Evolutionary conservation across 345 rosid genomes (phyloP), one percentile per base, ranked within the genome.

Genomic region (Luvunga scandens): DNA sequence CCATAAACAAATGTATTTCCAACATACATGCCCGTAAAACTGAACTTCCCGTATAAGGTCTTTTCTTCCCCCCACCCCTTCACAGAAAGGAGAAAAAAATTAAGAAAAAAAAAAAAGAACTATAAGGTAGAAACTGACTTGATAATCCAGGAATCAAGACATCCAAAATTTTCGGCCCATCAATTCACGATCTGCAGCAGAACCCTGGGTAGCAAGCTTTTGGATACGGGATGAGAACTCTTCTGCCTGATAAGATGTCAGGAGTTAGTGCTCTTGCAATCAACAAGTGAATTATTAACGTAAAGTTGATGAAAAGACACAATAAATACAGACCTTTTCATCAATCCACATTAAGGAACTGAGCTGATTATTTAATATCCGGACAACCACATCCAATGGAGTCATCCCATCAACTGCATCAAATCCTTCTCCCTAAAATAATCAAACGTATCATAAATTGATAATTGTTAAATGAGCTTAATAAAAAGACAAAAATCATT

Each of bases 301-400:
- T 45, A 45, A 45, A 13, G 50, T 14, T 45, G 18, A 45, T 45
- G 50, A 45, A 45, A 13, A 45, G 50, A 42, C 50, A 45, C 30
- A 36, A 56, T 2, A 18, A 38, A 33, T n/a, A 79, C 84, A 67
- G 65, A 93, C 97, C 89, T 93, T 93, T 83, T 96, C 99, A 81
- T 96, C 99, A 66, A 96, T 90, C 98, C 98, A 94, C 95, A 94
- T 91, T 56, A 96, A 87, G 76, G 99, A 96, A 78, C 98, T 91
- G 21, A 96, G 89, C 88, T 96, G 99, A 86, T 96, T 96, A 89
- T 96, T 96, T 77, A 96, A 85, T 84, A 96, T 94, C 63, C 90
- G 86, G 53, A 92, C 97, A 50, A 96, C 98, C 83, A 87, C 90
- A 81, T 96, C 99, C 68, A 96, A 71, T 45, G 99, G 98, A 82